Percentiles rank a stretch among this genome's conserved stretches.
Evolutionary conservation across 2,329 filamentous ascomycete species (phyloP).

Genomic region (Hymenoscyphus repandus): DNA sequence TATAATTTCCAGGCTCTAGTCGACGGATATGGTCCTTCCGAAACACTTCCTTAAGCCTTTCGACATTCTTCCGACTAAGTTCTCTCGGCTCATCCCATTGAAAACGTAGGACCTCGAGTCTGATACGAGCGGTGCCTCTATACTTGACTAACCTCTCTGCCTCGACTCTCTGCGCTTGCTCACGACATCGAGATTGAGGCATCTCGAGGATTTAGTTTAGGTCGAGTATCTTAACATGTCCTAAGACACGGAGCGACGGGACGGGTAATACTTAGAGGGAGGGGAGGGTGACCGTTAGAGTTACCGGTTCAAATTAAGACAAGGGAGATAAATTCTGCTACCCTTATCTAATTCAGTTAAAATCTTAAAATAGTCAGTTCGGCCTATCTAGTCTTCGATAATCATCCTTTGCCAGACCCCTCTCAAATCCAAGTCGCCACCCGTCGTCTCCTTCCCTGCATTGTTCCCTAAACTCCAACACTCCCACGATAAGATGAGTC

Average conservation of each 20-base stretch:
- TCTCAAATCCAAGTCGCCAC: too few species aligned
- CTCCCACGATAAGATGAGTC: neutral
- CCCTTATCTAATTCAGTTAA: constrained; percentile 8
- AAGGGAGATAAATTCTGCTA: constrained; percentile 8
- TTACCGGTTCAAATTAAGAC: constrained; percentile 6
- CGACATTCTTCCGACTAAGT: constrained; percentile 9
- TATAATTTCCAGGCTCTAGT: constrained; percentile 28
- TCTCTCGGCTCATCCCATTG: constrained; percentile 12
- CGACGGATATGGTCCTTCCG: constrained; percentile 5
- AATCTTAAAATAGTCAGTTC: constrained; percentile 6
- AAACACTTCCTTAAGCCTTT: constrained; percentile 12
- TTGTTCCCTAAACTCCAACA: too few species aligned
- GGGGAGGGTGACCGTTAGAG: constrained; percentile 3
- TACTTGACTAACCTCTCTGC: constrained; percentile 12
- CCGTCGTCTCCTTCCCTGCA: too few species aligned
- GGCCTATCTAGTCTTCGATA: constrained; percentile 3
- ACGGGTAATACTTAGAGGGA: constrained; percentile 5
- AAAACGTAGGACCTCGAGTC: constrained; percentile 18
- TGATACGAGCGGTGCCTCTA: constrained; percentile 15
- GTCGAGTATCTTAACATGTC: constrained; percentile 3
- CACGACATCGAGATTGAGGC: constrained; percentile 3
- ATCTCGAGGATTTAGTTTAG: constrained; percentile 6
- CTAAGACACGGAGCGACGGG: constrained; percentile 3
- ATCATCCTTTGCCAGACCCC: neutral
- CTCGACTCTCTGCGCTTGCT: constrained; percentile 13